These are phyloP conservation scores for Nakaseomyces nivariensis DNA, from an alignment of 1,139 yeast species.

Conservation along the genomic window DNA sequence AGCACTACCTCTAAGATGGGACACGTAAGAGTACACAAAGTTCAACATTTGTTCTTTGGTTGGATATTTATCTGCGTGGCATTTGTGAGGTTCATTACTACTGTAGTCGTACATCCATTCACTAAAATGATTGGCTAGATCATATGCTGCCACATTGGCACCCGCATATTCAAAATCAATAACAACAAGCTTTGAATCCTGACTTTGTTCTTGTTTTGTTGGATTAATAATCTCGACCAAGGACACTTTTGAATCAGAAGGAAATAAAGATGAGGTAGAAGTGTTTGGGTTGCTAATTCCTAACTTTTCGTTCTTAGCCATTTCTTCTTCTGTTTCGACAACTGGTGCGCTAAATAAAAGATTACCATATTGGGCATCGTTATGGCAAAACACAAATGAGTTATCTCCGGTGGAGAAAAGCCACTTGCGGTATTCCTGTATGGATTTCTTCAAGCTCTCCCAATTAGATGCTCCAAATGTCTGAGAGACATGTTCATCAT, in stretches of 20 bases:
- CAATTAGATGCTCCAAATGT: slow-evolving; percentile 43
- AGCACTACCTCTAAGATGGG: slow-evolving; percentile 22
- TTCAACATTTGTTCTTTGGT: slow-evolving; percentile 55
- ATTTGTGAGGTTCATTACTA: slow-evolving; percentile 39
- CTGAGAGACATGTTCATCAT: slow-evolving; percentile 31
- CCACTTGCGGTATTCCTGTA: slow-evolving; percentile 53
- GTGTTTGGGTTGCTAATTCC: slow-evolving; percentile 13
- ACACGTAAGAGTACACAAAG: slow-evolving; percentile 62
- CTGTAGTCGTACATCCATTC: slow-evolving; percentile 98
- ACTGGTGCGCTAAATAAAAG: slow-evolving; percentile 42
- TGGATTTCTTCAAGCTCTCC: slow-evolving; percentile 38
- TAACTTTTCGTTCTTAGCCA: slow-evolving; percentile 25
- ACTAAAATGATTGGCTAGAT: slow-evolving; percentile 76
- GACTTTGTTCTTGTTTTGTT: slow-evolving; percentile 32
- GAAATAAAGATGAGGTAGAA: slow-evolving; percentile 20
- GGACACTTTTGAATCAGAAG: slow-evolving; percentile 28
- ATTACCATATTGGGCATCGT: slow-evolving; percentile 94
- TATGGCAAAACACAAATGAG: slow-evolving; percentile 72
- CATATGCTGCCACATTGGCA: slow-evolving; percentile 83
- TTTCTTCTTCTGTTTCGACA: slow-evolving; percentile 9
- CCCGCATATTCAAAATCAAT: slow-evolving; percentile 96
- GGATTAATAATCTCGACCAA: slow-evolving; percentile 32
- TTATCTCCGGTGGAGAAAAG: slow-evolving; percentile 42
- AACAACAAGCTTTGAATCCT: slow-evolving; percentile 75
- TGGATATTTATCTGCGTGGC: slow-evolving; percentile 60